These are phyloP conservation scores for Lentinula novae-zelandiae DNA, from an alignment of 1,284 basidiomycete genomes.

Conservation along the genomic window DNA sequence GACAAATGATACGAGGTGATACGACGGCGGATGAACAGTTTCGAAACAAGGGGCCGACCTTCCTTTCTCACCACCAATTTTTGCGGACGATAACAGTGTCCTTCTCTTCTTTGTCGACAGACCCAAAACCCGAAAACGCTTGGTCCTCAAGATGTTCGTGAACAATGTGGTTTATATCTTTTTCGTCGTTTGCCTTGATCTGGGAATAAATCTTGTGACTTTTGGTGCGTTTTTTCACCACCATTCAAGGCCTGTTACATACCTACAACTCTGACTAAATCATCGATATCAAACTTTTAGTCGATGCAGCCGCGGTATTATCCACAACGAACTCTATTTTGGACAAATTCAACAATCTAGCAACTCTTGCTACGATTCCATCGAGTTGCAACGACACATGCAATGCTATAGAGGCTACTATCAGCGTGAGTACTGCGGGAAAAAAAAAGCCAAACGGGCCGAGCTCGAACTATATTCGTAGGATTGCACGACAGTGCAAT, in stretches of 20 bases:
- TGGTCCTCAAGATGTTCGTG: neutral
- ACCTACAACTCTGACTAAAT: no score
- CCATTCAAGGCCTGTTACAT: neutral
- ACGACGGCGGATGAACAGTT: neutral
- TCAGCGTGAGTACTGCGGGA: conserved; percentile 2
- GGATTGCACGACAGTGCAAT: conserved; percentile 18
- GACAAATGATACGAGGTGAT: neutral
- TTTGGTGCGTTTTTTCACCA: neutral
- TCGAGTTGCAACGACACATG: conserved; percentile 7
- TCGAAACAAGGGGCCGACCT: neutral
- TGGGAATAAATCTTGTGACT: neutral
- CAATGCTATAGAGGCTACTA: conserved; percentile 7
- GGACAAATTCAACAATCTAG: neutral
- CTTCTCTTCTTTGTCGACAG: neutral
- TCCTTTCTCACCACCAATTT: neutral
- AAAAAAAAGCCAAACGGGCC: neutral
- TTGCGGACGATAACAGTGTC: neutral
- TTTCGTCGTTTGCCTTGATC: neutral
- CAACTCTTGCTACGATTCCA: conserved; percentile 8
- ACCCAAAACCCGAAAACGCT: neutral
- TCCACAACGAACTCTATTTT: neutral
- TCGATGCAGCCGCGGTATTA: neutral
- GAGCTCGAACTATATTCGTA: neutral
- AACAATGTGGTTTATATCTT: neutral
- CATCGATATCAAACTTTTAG: neutral